Base-by-base conservation (phyloP, 352 stramenopile genomes). In the Bremia lactucae region DNA sequence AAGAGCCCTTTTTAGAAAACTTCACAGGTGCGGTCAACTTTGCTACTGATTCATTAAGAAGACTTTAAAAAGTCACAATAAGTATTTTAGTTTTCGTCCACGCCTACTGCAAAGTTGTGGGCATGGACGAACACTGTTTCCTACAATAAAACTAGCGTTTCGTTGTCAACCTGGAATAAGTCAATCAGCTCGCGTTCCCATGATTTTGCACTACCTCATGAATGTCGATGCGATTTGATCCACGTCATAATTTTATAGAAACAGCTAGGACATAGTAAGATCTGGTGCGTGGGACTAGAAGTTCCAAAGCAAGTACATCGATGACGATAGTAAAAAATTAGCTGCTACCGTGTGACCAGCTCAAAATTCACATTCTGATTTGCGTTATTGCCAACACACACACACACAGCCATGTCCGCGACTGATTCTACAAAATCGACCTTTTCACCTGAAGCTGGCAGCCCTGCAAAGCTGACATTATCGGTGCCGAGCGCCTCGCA, bases 401-500 rank as follows among this genome's bases (percentile, higher is more conserved):
- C 0, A 15, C 15, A 42, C 22, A 35, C 18, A 46, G 10, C 7
- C 40, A 55, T 46, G 36, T 19, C 25, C 36, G 46, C 20, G 18
- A 40, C 34, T 13, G 43, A 55, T 8, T 34, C 52, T 3, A 31
- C 36, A n/a, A 31, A 4, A 5, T 21, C 21, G n/a, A 16, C n/a
- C 21, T 22, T n/a, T 13, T 25, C 18, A 23, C 33, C 34, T 36
- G 44, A 34, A 37, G 39, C 35, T 57, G 49, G 31, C 42, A 63
- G 25, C 51, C 62, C 43, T 36, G 41, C 29, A 36, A 34, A 15
- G 36, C 43, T 25, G 44, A 51, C 43, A 15, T 40, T 74, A 13
- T 68, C 61, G 4, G 45, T 63, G 52, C 68, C 68, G 47, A 60
- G 26, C 35, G 24, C 74, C 8, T 40, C 19, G 1, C 34, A 18